Base-by-base conservation (phyloP, 345 rosid genomes). In the Conringia planisiliqua region DNA sequence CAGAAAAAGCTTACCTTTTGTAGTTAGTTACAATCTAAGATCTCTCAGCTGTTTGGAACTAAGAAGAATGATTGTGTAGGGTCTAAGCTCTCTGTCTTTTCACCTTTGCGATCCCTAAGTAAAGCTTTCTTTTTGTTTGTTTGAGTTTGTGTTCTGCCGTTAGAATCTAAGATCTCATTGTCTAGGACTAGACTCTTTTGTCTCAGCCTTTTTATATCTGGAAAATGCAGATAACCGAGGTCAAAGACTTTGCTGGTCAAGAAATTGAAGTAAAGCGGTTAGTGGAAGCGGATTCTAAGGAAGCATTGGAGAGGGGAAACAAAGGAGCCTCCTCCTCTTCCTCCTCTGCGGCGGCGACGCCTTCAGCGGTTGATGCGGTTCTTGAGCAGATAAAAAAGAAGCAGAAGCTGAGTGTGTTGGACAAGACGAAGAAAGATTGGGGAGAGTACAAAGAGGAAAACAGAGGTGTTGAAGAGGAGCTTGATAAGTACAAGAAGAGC, bases 401-500 rank as follows among this genome's bases (percentile, higher is more conserved):
- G 65, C 90, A 84, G 60, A 94, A 94, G 79, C 95, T 92, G 16
- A 97, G 92, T 83, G 92, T 56, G 12, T 26, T 52, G 33, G 58
- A 52, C 58, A 52, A 94, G 85, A 87, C 97, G 0, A 94, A 90
- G 78, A 89, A 85, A 83, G 97, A 90, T 73, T 94, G 96, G 99
- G 97, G 97, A 79, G 99, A 94, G 79, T 94, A 85, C 42, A 94
- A 94, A 83, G 97, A 89, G 3, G 98, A 91, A 70, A 85, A 52
- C 58, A 52, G 26, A 52, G 58, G 58, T 26, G 58, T 52, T 52
- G 97, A 90, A 78, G 96, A 92, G 0, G 96, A 94, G 82, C 77
- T 92, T 22, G 97, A 92, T 61, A 89, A 92, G 27, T 92, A 94
- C 75, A 92, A 90, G 86, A 94, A 94, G 88, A 92, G 99, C 80